A percentile compares a stretch with the other conserved stretches of the same genome.
These are phyloP conservation scores for Eucalyptus polybractea DNA, from an alignment of 345 rosid species.

Conservation along the genomic window DNA sequence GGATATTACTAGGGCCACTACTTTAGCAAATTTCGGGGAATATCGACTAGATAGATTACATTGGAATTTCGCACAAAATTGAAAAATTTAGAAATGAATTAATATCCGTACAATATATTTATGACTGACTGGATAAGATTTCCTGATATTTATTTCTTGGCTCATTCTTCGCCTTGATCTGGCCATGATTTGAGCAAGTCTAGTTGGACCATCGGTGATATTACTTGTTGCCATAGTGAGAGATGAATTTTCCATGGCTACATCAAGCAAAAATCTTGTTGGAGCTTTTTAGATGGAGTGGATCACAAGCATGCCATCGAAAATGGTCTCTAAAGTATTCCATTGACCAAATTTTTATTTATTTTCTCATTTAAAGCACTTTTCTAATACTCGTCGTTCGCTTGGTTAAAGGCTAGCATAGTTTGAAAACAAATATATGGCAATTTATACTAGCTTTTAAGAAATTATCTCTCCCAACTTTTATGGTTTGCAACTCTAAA, in stretches of 20 bases:
- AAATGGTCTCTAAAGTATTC: background rate
- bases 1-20: background rate
- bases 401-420: background rate
- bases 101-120: rapidly evolving
- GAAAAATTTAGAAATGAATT: background rate
- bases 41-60: background rate
- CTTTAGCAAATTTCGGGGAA: background rate
- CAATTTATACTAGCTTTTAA: background rate
- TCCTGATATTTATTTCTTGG: background rate
- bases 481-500: background rate
- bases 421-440: background rate
- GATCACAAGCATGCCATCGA: background rate
- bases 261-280: background rate
- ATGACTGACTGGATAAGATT: background rate
- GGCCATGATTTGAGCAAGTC: background rate
- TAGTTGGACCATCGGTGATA: background rate
- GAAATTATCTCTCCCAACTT: background rate
- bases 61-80: background rate
- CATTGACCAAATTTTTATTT: background rate
- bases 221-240: background rate
- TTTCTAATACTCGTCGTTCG: background rate
- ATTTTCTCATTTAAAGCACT: background rate
- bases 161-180: background rate
- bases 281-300: background rate
- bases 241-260: background rate